Evolutionary conservation across 2,329 filamentous ascomycete species (phyloP).

Genomic region (Emergomyces orientalis): DNA sequence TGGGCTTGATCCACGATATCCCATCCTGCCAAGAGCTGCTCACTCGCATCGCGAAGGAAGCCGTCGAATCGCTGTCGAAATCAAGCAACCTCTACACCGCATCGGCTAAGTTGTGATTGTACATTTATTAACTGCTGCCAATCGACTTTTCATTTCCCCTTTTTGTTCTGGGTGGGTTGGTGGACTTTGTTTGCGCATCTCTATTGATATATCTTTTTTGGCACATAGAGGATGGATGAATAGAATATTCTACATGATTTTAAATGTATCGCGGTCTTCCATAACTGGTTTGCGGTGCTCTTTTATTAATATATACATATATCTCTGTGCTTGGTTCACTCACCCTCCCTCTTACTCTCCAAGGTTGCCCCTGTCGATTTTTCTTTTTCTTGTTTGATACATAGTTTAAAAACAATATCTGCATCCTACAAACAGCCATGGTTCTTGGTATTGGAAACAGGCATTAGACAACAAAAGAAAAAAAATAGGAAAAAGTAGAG

Average conservation of each 20-base stretch:
- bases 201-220: background rate
- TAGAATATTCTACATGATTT: background rate
- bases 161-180: background rate
- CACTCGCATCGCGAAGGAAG: conserved; percentile 67
- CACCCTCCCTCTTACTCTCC: background rate
- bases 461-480: background rate
- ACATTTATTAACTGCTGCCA: background rate
- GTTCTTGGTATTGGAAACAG: background rate
- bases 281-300: background rate
- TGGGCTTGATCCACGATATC: conserved; percentile 76
- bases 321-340: background rate
- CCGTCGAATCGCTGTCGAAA: conserved; percentile 55
- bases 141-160: background rate
- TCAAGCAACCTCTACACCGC: conserved; percentile 44
- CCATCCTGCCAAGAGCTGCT: conserved; percentile 63
- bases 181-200: background rate
- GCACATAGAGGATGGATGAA: background rate
- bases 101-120: conserved; percentile 1
- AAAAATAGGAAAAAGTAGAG: background rate
- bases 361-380: background rate
- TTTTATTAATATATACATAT: background rate
- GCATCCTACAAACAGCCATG: background rate
- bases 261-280: background rate
- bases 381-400: background rate
- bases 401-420: background rate